These are phyloP conservation scores for Apophysomyces ossiformis DNA, from an alignment of 371 early-diverging fungal species.

Conservation along the genomic window DNA sequence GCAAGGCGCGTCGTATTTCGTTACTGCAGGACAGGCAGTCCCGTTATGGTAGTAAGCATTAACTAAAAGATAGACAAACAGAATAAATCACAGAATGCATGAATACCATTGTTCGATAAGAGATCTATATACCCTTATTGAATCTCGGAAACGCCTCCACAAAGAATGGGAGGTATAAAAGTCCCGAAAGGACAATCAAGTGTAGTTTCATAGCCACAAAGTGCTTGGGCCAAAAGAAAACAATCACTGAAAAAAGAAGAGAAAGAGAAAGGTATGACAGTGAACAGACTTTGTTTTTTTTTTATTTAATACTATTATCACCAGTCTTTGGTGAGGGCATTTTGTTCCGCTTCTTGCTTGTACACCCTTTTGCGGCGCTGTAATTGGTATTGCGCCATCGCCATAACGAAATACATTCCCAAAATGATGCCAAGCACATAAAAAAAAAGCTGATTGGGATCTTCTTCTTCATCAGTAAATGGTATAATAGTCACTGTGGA, in stretches of 20 bases:
- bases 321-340: not conserved
- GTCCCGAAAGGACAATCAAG: not conserved
- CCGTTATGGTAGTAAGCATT: slow-evolving; percentile 35
- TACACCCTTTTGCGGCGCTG: slow-evolving; percentile 13
- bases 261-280: slow-evolving; percentile 1
- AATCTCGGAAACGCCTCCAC: slow-evolving; percentile 30
- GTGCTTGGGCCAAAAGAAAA: not conserved
- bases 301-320: not conserved
- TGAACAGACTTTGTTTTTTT: not conserved
- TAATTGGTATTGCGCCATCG: slow-evolving; percentile 24
- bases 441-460: slow-evolving; percentile 35
- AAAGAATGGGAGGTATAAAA: not conserved
- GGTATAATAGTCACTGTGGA: not conserved
- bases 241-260: not conserved
- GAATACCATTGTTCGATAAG: not conserved
- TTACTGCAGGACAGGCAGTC: slow-evolving; percentile 33
- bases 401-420: slow-evolving; percentile 32
- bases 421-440: slow-evolving; percentile 29
- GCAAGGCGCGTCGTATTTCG: slow-evolving; percentile 26
- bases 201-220: not conserved
- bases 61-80: slow-evolving; percentile 15
- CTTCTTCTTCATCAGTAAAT: slow-evolving; percentile 12
- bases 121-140: slow-evolving; percentile 25
- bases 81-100: not conserved
- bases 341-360: slow-evolving; percentile 4